A percentile compares a stretch with the other conserved stretches of the same genome.
These are phyloP conservation scores for Pseudocercospora macadamiae DNA, from an alignment of 2,329 filamentous ascomycete species.

Conservation along the genomic window DNA sequence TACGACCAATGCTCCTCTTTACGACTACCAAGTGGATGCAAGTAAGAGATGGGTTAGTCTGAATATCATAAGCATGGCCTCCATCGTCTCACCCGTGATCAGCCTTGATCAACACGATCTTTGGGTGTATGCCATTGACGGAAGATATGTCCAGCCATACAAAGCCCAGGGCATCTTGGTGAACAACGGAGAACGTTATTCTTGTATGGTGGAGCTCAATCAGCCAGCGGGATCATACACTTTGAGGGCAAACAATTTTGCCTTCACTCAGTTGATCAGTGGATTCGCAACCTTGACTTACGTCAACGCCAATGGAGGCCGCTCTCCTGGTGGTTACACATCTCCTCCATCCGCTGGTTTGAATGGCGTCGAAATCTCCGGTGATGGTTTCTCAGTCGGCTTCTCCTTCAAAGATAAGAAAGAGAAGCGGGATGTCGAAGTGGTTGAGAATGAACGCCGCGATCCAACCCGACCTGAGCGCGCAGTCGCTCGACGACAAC, in stretches of 20 bases:
- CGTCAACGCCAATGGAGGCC: neutral
- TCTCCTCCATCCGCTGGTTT: neutral
- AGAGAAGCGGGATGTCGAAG: neutral
- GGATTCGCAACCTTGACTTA: constrained; percentile 21
- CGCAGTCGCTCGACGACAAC: neutral
- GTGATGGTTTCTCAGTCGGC: neutral
- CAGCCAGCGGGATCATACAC: constrained; percentile 45
- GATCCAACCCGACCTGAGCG: neutral
- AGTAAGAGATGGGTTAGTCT: constrained; percentile 22
- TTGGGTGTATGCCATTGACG: constrained; percentile 27
- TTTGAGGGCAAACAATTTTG: constrained; percentile 15
- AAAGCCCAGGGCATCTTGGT: constrained; percentile 53
- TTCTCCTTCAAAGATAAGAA: constrained; percentile 1
- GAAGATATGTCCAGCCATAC: constrained; percentile 55
- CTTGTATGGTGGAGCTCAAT: constrained; percentile 53
- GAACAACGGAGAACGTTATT: constrained; percentile 59
- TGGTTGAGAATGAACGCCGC: neutral
- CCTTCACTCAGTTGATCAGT: constrained; percentile 18
- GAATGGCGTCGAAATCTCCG: neutral
- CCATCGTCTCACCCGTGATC: constrained; percentile 16
- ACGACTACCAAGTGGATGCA: constrained; percentile 18
- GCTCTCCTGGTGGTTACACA: neutral
- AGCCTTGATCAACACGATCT: constrained; percentile 23
- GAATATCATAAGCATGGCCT: constrained; percentile 18
- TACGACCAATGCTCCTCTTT: constrained; percentile 7